Evolutionary conservation across 371 early-diverging fungal genomes (phyloP), one percentile per base, ranked within the genome.

Genomic region (Mortierella sp.): DNA sequence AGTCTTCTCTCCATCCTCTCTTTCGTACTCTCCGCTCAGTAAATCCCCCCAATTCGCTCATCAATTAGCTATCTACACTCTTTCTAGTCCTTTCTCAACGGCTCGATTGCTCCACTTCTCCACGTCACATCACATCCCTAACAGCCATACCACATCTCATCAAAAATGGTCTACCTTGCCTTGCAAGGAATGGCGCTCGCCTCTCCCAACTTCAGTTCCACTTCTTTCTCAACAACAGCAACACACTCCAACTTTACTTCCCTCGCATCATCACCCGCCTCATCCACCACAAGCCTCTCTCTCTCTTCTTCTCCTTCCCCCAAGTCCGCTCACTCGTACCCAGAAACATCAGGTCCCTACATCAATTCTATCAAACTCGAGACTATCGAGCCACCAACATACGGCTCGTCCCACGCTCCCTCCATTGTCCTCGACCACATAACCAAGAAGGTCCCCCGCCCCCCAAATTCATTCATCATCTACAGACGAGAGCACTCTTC

Each of bases 401-500:
- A 38, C 42, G 24, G 24, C 42, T 24, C 38, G 2, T 42, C 68
- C 21, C 42, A 42, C 6, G 7, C 42, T 68, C 3, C 16, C 10
- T 6, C 68, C 42, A 38, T 21, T 10, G 38, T 16, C 44, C 68
- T 9, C 9, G 42, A 68, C 11, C 21, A 16, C 21, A 42, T 3
- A 10, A 7, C 71, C 26, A 68, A 73, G 21, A 82, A 80, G 55
- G 68, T 77, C 9, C 88, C 89, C 52, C 81, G 89, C 16, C 88
- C 88, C 11, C 81, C 84, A 28, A 88, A 88, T 57, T 74, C 84
- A 1, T 88, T 87, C 60, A 83, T 88, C 0, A 58, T 88, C 28
- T 88, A 83, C 42, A 74, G 88, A 5, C 82, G 60, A 31, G 84
- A 88, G 34, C 75, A 84, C 42, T 77, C 77, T 14, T 52, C 70